phyloP scores from a whole-genome alignment of 2,329 filamentous ascomycete genomes.

The Xylariaceae sp. region DNA sequence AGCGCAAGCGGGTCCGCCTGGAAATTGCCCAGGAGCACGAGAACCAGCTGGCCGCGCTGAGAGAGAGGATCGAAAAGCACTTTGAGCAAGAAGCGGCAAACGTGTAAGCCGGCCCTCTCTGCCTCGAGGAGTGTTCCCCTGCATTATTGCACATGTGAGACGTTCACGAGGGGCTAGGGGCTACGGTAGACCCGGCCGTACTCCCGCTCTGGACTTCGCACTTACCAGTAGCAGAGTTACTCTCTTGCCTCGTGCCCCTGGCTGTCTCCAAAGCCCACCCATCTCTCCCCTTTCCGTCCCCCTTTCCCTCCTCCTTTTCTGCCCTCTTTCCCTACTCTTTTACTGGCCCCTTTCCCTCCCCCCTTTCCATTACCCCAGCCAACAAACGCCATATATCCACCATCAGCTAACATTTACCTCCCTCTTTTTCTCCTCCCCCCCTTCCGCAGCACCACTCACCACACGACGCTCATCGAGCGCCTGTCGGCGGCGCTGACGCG shows the following conservation, averaged over 20 bases:
- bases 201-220: too few species aligned
- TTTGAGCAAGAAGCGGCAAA: slow-evolving; percentile 11
- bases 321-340: background rate
- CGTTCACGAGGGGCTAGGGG: too few species aligned
- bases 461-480: slow-evolving; percentile 4
- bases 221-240: too few species aligned
- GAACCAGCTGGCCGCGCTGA: slow-evolving; percentile 6
- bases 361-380: background rate
- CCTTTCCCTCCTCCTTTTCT: too few species aligned
- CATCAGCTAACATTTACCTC: background rate
- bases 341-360: background rate
- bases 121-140: too few species aligned
- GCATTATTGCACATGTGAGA: too few species aligned
- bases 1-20: slow-evolving; percentile 11
- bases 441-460: background rate
- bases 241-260: too few species aligned
- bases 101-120: slow-evolving; percentile 13
- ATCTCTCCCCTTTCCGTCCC: too few species aligned
- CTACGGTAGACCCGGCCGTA: too few species aligned
- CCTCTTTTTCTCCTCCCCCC: background rate
- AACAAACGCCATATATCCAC: too few species aligned
- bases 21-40: slow-evolving; percentile 11
- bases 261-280: too few species aligned
- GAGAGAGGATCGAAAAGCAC: slow-evolving; percentile 11
- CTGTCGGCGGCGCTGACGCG: slow-evolving; percentile 8